A percentile compares a stretch with the other conserved stretches of the same genome.
phyloP scores from a whole-genome alignment of 2,329 filamentous ascomycete species.

The Coniella vitis region DNA sequence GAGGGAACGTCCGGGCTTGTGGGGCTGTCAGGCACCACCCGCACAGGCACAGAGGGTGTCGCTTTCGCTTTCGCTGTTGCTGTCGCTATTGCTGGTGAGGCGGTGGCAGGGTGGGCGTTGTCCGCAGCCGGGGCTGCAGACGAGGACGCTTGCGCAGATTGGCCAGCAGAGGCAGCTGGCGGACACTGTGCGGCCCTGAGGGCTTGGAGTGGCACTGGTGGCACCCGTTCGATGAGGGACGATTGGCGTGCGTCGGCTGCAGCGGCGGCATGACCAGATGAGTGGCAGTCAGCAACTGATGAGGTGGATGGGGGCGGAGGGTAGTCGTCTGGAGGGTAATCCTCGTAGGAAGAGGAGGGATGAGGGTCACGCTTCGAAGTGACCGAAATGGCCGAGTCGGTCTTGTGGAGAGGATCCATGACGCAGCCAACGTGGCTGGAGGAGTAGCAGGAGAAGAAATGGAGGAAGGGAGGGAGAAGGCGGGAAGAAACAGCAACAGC shows the following conservation, averaged over 20 bases:
- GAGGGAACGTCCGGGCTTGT: background rate
- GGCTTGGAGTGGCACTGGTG: background rate
- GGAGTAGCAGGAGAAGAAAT: background rate
- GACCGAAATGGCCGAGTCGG: constrained; percentile 17
- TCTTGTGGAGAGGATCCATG: constrained; percentile 16
- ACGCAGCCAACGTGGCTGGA: background rate
- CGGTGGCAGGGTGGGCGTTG: background rate
- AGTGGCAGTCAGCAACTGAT: background rate
- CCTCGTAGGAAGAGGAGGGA: background rate
- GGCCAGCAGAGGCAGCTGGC: too few species aligned
- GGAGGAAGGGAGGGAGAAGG: background rate
- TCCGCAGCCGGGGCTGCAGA: too few species aligned
- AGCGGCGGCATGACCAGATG: too few species aligned
- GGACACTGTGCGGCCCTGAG: background rate
- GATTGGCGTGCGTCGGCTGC: too few species aligned
- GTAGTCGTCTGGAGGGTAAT: background rate
- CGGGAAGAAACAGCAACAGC: background rate
- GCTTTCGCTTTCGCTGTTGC: too few species aligned
- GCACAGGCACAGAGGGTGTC: too few species aligned
- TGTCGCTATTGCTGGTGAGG: background rate
- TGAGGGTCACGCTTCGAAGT: constrained; percentile 10
- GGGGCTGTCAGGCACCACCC: too few species aligned
- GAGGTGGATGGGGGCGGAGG: background rate
- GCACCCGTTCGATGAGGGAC: too few species aligned
- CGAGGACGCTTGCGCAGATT: too few species aligned